Conservation (phyloP, 805 yeast genomes). For the Alloascoidea hylecoeti region DNA sequence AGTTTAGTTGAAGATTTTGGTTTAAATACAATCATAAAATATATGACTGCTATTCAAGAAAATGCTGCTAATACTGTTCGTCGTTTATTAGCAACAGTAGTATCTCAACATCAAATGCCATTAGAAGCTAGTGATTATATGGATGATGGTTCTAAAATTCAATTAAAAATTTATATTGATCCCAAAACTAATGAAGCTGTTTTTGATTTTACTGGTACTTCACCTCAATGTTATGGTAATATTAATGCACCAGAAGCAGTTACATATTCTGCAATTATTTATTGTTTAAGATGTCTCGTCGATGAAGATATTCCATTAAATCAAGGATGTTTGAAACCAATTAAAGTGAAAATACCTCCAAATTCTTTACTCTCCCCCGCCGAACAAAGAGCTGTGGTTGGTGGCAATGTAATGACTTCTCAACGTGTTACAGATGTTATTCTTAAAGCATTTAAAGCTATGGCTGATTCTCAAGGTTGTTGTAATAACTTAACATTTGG, state of each 20-base stretch:
- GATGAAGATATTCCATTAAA: conserved; percentile 83
- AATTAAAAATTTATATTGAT: conserved; percentile 35
- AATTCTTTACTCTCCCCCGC: conserved; percentile 61
- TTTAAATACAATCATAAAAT: conserved; percentile 41
- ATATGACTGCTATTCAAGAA: conserved; percentile 72
- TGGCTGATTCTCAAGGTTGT: conserved; percentile 94
- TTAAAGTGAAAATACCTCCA: conserved; percentile 49
- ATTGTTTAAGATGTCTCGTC: conserved; percentile 75
- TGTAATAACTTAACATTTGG: conserved; percentile 94
- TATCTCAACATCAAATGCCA: conserved; percentile 8
- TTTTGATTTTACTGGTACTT: conserved; percentile 79
- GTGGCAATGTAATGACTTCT: conserved; percentile 90
- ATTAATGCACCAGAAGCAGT: conserved; percentile 89
- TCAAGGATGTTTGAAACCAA: conserved; percentile 82
- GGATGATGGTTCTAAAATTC: conserved; percentile 73
- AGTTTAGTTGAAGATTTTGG: conserved; percentile 50
- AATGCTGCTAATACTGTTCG: conserved; percentile 70
- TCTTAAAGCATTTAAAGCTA: conserved; percentile 71
- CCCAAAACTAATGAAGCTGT: conserved; percentile 37
- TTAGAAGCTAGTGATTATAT: conserved; percentile 48
- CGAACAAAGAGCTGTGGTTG: conserved; percentile 83
- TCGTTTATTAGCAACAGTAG: conserved; percentile 16
- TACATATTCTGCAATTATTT: conserved; percentile 77
- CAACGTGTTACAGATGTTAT: conserved; percentile 88
- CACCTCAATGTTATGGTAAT: conserved; percentile 80